Base-by-base conservation (phyloP, 805 yeast genomes). In the Scheffersomyces lignosus region DNA sequence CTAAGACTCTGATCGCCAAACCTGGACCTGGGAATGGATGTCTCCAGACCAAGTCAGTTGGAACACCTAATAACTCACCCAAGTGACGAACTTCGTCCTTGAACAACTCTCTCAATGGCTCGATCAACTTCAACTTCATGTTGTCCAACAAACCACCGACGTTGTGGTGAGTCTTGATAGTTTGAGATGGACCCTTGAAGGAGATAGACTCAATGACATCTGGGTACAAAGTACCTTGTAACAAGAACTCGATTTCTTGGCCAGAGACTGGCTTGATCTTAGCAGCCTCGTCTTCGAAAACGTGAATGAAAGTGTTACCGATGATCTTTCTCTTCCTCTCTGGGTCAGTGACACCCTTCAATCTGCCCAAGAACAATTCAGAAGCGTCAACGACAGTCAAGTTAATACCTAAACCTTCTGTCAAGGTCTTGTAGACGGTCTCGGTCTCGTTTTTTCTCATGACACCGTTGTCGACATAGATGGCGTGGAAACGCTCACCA, bases 21-120 rank as follows among this genome's bases (percentile, higher is more conserved):
- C 99, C 99, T 64, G 99, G 99, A 63, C 99, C 99, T 56, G 99
- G 99, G 95, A 93, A 93, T 40, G 99, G 99, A 64, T 93, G 99
- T 77, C 99, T 87, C 98, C 98, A 91, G 51, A 93, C 98, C 53
- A 93, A 78, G 54, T 93, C 98, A 60, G 87, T 93, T 24, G 97
- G 95, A 54, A 93, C 91, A 34, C 96, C 96, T 71, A 93, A 72
- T 36, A 93, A 70, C 73, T 88, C 87, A 70, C 99, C 99, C 52
- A 93, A 75, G 54, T 83, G 87, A 70, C 99, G 88, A 41, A 93
- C 99, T 77, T 93, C 99, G 66, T 93, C 99, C 73, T 93, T 93
- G 80, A 93, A 93, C 58, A 93, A 78, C 75, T 93, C 99, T 70
- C 99, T 85, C 64, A 93, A 79, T 39, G 99, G 99, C 78, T 93